Percentiles rank a stretch among this genome's conserved stretches.
Evolutionary conservation across 2,329 filamentous ascomycete genomes (phyloP).

Genomic region (Ascomycota sp.): DNA sequence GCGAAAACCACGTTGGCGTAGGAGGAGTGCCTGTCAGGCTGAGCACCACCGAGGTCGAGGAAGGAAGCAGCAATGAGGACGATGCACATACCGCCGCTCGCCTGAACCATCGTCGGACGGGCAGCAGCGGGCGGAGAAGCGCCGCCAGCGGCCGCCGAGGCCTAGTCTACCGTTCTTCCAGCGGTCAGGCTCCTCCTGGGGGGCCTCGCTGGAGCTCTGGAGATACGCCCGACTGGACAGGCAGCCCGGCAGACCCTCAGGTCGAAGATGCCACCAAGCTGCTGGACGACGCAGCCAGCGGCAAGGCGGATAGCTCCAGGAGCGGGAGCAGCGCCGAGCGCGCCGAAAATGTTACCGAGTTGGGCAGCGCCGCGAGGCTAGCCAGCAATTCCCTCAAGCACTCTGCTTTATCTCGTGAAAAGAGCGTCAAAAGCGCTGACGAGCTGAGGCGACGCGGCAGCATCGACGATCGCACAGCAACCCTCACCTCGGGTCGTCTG

Average conservation of each 20-base stretch:
- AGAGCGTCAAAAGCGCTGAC: conserved; percentile 46
- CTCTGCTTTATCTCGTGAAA: conserved; percentile 38
- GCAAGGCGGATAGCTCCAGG: conserved; percentile 26
- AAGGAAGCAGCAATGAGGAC: conserved; percentile 64
- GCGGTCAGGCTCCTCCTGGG: conserved; percentile 19
- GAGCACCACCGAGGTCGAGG: conserved; percentile 88
- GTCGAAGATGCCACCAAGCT: conserved; percentile 9
- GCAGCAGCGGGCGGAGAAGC: conserved; percentile 58
- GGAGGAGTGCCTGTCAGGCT: conserved; percentile 76
- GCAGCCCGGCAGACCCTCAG: conserved; percentile 27
- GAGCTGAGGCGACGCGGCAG: conserved; percentile 60
- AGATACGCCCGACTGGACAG: conserved; percentile 33
- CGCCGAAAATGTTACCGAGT: conserved; percentile 38
- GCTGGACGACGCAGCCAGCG: conserved; percentile 22
- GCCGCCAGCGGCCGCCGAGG: conserved; percentile 30
- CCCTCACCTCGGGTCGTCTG: conserved; percentile 50
- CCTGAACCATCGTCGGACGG: conserved; percentile 46
- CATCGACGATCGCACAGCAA: conserved; percentile 65
- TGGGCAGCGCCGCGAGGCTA: conserved; percentile 26
- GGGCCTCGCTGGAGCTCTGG: conserved; percentile 28
- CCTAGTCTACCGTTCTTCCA: conserved; percentile 29
- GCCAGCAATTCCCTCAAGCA: conserved; percentile 38
- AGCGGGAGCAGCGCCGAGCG: conserved; percentile 39
- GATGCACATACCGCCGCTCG: conserved; percentile 26
- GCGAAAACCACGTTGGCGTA: conserved; percentile 51